These are phyloP conservation scores for Cercospora sp. DNA, from an alignment of 2,329 filamentous ascomycete genomes.

Conservation along the genomic window DNA sequence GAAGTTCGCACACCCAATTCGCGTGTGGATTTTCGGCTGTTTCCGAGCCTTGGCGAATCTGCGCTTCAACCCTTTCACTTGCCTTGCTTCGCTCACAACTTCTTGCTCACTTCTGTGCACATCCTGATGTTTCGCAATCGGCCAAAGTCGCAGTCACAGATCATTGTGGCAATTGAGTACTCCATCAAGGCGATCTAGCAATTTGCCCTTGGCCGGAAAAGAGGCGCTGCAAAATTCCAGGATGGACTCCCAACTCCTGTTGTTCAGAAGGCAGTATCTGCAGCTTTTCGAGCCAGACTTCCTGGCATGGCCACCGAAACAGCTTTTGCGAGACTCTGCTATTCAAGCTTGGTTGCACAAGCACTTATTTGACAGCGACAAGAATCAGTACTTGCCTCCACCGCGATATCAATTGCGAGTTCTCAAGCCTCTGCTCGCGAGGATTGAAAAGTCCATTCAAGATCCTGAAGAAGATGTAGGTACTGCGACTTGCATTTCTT, in stretches of 20 bases:
- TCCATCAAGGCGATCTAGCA: background rate
- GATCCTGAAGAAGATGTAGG: slow-evolving; percentile 88
- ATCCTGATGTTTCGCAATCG: background rate
- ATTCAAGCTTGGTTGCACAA: slow-evolving; percentile 68
- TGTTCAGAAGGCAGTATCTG: slow-evolving; percentile 72
- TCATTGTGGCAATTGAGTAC: background rate
- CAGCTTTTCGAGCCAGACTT: slow-evolving; percentile 66
- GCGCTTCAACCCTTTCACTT: background rate
- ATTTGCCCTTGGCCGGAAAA: background rate
- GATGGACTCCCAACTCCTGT: slow-evolving; percentile 40
- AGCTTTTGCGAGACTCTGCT: slow-evolving; percentile 58
- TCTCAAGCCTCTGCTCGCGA: slow-evolving; percentile 69
- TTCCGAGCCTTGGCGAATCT: background rate
- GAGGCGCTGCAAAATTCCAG: background rate
- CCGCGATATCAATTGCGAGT: slow-evolving; percentile 68
- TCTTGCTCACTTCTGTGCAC: background rate
- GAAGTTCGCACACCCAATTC: slow-evolving; percentile 3
- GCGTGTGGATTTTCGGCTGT: background rate
- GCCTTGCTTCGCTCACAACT: background rate
- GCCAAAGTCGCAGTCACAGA: background rate
- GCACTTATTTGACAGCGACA: slow-evolving; percentile 64
- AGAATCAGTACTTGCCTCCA: slow-evolving; percentile 61
- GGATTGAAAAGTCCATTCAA: slow-evolving; percentile 71
- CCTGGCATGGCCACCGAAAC: slow-evolving; percentile 63
- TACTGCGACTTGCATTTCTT: slow-evolving; percentile 32